Base-by-base conservation (phyloP, 768 basidiomycete species). In the Mycena kentingensis region DNA sequence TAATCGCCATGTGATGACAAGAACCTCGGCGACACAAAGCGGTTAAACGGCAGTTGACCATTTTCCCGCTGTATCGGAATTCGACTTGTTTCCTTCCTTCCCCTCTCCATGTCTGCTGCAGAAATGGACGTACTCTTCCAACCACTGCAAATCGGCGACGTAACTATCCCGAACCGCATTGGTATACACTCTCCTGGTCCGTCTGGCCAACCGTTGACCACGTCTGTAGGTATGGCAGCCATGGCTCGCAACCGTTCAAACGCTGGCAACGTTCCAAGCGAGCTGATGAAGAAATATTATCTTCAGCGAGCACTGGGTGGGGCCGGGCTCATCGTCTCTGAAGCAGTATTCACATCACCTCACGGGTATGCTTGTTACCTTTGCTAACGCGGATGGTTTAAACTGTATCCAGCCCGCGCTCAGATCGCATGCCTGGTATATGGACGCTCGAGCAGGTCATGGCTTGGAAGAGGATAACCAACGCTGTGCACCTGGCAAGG, bases 391-490 rank as follows among this genome's bases (percentile, higher is more conserved):
- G 35, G 7, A 34, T 8, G 6, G 19, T 19, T 34, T 18, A 38
- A 31, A 49, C 49, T 25, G 35, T 16, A 24, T 27, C 15, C 44
- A 77, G 77, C 10, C 70, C 75, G 12, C 74, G 77, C 57, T 78
- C 74, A 73, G 69, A 67, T 6, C 61, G 71, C 56, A 73, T 73
- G 1, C 77, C 77, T 13, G 79, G 79, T 4, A 73, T 79, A 24
- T 80, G 77, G 77, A 74, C 63, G 52, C 55, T 68, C 10, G 72
- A 75, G 27, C 77, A 80, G 52, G 66, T 76, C 10, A 56, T 58
- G 16, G 77, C 63, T 3, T 81, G 79, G 78, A 77, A 72, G 54
- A 72, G 69, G 41, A 66, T 82, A 43, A 74, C 70, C 1, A 76
- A 77, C 42, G 71, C 70, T 2, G 77, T 83, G 7, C 80, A 82